Base-by-base conservation (phyloP, 108 stramenopile species). In the Ochromonas danica region DNA sequence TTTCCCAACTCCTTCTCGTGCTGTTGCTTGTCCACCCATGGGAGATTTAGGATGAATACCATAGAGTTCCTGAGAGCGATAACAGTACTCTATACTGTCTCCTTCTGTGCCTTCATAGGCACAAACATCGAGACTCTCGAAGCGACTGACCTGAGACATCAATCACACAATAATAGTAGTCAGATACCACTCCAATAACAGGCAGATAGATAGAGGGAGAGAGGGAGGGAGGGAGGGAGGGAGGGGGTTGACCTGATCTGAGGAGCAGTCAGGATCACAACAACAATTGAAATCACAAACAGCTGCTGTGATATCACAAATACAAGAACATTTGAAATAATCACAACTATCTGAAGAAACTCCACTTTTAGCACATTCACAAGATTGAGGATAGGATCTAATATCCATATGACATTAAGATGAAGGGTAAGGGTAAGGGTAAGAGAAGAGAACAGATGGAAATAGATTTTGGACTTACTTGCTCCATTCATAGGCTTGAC, bases 281-380 rank as follows among this genome's bases (percentile, higher is more conserved):
- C 90, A 91, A 71, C 90, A 91, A 81, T 86, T 87, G 14, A 81
- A 30, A 74, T 91, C 90, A 80, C 90, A 91, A 31, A 72, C 77
- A 0, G 88, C 90, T 25, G 89, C 89, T 33, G 86, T 89, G 1
- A 91, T 27, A 81, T 91, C 88, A 71, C 90, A 91, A 27, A 70
- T 41, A 61, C 90, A 91, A 31, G n/a, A 42, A 82, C 90, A 91
- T 62, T 89, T 83, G 63, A 89, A 91, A 42, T 79, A 65, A 78
- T 60, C 61, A 51, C 88, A 88, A 61, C 62, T 61, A 36, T 79
- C 40, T 42, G 42, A 1, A 70, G 42, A 78, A 71, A 77, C 77
- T 0, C 14, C 42, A 27, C 79, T 70, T 40, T 78, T 79, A 70
- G 61, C 82, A 61, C 88, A 89, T 0, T 61, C 27, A 43, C 88